Conservation (phyloP, 2,329 filamentous ascomycete species). For the Microdochium nivale region DNA sequence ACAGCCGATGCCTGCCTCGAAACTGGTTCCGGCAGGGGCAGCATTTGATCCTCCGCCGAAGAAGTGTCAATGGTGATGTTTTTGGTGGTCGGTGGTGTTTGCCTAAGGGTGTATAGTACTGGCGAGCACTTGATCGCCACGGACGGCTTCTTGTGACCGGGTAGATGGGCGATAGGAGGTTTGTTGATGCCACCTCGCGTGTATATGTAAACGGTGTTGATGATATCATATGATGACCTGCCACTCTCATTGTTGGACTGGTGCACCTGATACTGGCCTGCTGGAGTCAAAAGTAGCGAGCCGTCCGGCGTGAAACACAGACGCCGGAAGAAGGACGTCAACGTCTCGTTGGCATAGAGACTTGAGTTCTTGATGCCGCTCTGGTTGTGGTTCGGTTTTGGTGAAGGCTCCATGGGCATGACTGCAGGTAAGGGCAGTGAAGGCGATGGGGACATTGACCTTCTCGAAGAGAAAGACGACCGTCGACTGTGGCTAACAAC, state of each 20-base stretch:
- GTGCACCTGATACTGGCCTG: constrained; percentile 86
- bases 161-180: constrained; percentile 87
- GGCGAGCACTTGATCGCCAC: constrained; percentile 94
- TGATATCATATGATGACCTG: constrained; percentile 75
- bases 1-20: constrained; percentile 51
- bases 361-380: constrained; percentile 73
- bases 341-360: constrained; percentile 91
- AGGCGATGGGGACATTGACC: constrained; percentile 87
- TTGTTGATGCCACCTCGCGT: constrained; percentile 94
- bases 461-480: constrained; percentile 84
- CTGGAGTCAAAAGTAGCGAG: constrained; percentile 85
- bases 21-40: constrained; percentile 74
- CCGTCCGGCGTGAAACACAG: constrained; percentile 94
- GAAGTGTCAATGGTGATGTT: constrained; percentile 94
- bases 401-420: constrained; percentile 86
- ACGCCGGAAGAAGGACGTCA: constrained; percentile 93
- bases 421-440: constrained; percentile 91
- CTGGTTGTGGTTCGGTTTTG: constrained; percentile 54
- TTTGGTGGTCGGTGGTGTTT: constrained; percentile 60
- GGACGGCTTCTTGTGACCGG: constrained; percentile 96
- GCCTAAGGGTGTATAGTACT: constrained; percentile 73
- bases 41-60: constrained; percentile 74
- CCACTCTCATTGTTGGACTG: constrained; percentile 47
- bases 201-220: constrained; percentile 98
- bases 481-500: constrained; percentile 84